Evolutionary conservation across 106 monocot genomes (phyloP).

Genomic region (Platanthera guangdongensis): DNA sequence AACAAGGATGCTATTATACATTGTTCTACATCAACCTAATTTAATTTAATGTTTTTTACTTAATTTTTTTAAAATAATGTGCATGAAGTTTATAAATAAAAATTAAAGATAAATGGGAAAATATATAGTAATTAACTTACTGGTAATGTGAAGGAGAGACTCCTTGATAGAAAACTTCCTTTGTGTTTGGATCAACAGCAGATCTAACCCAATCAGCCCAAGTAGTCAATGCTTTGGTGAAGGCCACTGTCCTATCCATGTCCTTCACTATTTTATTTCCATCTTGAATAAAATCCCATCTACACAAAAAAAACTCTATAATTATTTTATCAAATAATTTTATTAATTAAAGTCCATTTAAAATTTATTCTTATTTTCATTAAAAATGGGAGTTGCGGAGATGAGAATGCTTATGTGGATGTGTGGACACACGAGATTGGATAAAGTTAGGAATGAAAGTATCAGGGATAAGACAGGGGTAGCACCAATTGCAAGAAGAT

Average conservation of each 20-base stretch:
- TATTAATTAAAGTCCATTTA: too few relatives aligned
- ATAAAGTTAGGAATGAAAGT: too few relatives aligned
- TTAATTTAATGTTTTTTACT: background rate
- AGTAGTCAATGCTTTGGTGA: conserved; percentile 35
- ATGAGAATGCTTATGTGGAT: too few relatives aligned
- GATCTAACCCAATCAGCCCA: conserved; percentile 53
- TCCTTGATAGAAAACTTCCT: conserved; percentile 38
- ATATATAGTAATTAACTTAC: conserved; percentile 13
- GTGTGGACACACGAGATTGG: too few relatives aligned
- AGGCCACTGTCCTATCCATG: conserved; percentile 34
- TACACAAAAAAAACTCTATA: conserved; percentile 3
- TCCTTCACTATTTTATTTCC: conserved; percentile 23
- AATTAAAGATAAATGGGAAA: background rate
- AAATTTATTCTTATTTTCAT: too few relatives aligned
- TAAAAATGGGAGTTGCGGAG: too few relatives aligned
- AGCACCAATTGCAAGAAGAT: too few relatives aligned
- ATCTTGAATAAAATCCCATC: conserved; percentile 55
- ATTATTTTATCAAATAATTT: too few relatives aligned
- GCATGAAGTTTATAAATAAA: background rate
- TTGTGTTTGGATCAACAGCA: conserved; percentile 21
- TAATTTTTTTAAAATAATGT: background rate
- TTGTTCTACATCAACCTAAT: background rate
- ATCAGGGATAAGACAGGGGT: too few relatives aligned
- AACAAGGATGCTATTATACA: background rate
- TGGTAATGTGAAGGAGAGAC: conserved; percentile 31